Conservation (phyloP, 2,329 filamentous ascomycete genomes). For the Fusarium paranaense region DNA sequence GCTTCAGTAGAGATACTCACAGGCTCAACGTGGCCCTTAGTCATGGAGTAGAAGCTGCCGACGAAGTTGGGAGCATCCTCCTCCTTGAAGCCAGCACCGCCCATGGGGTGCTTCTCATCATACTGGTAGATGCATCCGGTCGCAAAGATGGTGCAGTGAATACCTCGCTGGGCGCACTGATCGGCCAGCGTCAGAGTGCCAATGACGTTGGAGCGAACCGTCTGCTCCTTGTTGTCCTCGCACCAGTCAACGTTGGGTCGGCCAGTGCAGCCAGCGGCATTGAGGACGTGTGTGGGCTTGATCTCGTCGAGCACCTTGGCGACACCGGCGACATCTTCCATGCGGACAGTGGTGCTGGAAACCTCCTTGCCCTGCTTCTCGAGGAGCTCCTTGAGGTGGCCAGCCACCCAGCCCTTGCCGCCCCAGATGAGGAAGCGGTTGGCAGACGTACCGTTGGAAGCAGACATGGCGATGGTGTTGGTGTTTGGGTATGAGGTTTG, state of each 20-base stretch:
- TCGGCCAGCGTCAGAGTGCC: constrained; percentile 74
- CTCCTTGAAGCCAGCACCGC: constrained; percentile 70
- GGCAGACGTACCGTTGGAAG: background rate
- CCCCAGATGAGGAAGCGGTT: constrained; percentile 68
- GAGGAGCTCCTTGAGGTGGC: constrained; percentile 70
- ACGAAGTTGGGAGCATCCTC: constrained; percentile 73
- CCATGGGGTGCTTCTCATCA: constrained; percentile 69
- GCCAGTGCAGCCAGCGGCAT: constrained; percentile 74
- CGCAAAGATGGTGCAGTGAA: constrained; percentile 75
- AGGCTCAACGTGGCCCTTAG: constrained; percentile 72
- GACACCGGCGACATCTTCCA: constrained; percentile 72
- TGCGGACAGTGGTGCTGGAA: constrained; percentile 69
- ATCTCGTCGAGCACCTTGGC: constrained; percentile 66
- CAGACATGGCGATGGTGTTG: background rate
- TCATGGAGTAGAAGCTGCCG: constrained; percentile 76
- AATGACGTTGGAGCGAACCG: constrained; percentile 75
- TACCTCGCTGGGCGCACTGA: constrained; percentile 66
- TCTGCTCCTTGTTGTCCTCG: constrained; percentile 76
- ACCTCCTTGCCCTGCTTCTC: constrained; percentile 71
- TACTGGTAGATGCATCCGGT: constrained; percentile 77
- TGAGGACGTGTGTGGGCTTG: constrained; percentile 75
- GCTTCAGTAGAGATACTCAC: constrained; percentile 16
- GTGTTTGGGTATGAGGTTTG: background rate
- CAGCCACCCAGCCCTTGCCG: constrained; percentile 71
- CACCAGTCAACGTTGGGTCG: constrained; percentile 67